phyloP scores from a whole-genome alignment of 2,329 filamentous ascomycete species.

The Fusarium tricinctum region DNA sequence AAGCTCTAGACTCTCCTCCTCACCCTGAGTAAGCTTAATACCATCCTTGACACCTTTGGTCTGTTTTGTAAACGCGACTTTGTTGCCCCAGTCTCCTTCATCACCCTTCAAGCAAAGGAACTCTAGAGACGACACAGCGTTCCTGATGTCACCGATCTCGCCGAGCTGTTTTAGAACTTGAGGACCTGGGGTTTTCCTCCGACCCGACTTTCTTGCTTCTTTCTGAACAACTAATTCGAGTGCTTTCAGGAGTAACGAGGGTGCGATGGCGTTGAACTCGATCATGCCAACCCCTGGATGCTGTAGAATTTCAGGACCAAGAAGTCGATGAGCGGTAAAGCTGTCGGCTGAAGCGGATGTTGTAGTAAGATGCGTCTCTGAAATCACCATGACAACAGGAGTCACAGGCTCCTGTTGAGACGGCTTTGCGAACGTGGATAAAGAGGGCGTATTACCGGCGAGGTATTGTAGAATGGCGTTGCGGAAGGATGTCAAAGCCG shows the following conservation, averaged over 20 bases:
- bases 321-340: constrained; percentile 89
- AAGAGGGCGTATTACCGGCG: constrained; percentile 73
- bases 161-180: constrained; percentile 83
- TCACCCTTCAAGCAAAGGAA: constrained; percentile 91
- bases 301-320: constrained; percentile 87
- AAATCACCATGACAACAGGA: constrained; percentile 90
- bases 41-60: constrained; percentile 72
- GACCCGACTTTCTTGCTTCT: constrained; percentile 83
- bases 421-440: constrained; percentile 62
- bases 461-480: constrained; percentile 82
- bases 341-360: constrained; percentile 88
- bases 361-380: constrained; percentile 89
- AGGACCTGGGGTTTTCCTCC: constrained; percentile 81
- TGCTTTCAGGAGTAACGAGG: constrained; percentile 87
- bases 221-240: constrained; percentile 86
- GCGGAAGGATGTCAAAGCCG: constrained; percentile 78
- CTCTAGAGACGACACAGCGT: constrained; percentile 90
- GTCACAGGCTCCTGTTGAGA: constrained; percentile 64
- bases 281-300: constrained; percentile 85
- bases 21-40: constrained; percentile 77
- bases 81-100: constrained; percentile 79
- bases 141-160: constrained; percentile 92
- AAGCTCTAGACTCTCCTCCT: constrained; percentile 82
- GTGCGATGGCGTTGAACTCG: constrained; percentile 93
- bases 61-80: constrained; percentile 76